A percentile compares a stretch with the other conserved stretches of the same genome.
Evolutionary conservation across 768 basidiomycete species (phyloP).

Genomic region (Tylopilus intermedius): DNA sequence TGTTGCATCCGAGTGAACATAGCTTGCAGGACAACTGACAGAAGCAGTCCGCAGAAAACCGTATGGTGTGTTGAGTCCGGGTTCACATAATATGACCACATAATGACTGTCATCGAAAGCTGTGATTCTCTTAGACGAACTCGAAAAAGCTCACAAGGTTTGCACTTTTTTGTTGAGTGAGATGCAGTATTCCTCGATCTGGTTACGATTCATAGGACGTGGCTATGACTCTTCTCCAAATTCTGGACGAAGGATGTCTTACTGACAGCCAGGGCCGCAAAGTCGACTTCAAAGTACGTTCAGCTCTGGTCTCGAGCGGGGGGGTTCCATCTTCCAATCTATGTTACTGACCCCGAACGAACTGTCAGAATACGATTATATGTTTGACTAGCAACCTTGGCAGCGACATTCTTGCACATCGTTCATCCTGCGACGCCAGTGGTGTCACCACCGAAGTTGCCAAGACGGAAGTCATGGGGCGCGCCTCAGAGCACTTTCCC

Average conservation of each 20-base stretch:
- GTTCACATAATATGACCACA: not conserved
- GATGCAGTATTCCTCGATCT: not conserved
- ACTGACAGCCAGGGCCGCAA: slow-evolving; percentile 91
- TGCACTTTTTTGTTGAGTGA: not conserved
- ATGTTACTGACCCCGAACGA: not conserved
- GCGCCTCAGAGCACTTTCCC: slow-evolving; percentile 77
- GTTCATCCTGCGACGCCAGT: slow-evolving; percentile 52
- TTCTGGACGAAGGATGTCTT: slow-evolving; percentile 84
- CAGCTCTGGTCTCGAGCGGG: not conserved
- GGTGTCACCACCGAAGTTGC: slow-evolving; percentile 63
- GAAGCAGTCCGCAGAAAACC: slow-evolving; percentile 62
- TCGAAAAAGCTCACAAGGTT: slow-evolving; percentile 72
- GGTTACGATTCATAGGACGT: slow-evolving; percentile 53
- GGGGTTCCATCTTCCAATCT: not conserved
- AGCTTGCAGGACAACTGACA: slow-evolving; percentile 47
- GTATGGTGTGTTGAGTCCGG: slow-evolving; percentile 36
- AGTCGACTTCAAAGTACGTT: slow-evolving; percentile 76
- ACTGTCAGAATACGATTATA: slow-evolving; percentile 78
- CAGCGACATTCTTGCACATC: slow-evolving; percentile 20
- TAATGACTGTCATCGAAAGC: slow-evolving; percentile 29
- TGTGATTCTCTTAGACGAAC: slow-evolving; percentile 61
- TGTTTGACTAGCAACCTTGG: slow-evolving; percentile 75
- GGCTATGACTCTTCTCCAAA: slow-evolving; percentile 84
- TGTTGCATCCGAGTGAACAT: not conserved
- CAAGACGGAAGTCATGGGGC: slow-evolving; percentile 61